Base-by-base conservation (phyloP, 148 eudicot species). In the Persicaria maculosa region DNA sequence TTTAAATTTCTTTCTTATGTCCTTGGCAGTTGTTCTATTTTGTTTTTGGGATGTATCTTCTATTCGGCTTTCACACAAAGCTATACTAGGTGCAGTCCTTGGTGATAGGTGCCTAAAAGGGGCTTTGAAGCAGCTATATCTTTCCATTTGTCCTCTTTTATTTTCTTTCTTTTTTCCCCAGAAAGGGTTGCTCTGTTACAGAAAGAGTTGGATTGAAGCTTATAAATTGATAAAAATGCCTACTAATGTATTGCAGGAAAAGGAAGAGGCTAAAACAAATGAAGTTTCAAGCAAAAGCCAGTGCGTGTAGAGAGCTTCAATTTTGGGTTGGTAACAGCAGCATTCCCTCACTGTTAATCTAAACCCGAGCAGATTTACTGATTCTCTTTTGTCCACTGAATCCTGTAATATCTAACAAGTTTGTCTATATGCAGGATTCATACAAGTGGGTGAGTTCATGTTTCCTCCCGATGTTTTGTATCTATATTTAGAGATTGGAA, bases 181-280 rank as follows among this genome's bases (percentile, higher is more conserved):
- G 44, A 25, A 9, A 22, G 68, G 25, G 9, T 25, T 25, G 19
- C 7, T 20, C 9, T 20, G 40, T 59, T 59, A 20, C 1, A 40
- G 40, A 20, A 11, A 59, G 36, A 59, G 36, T 40, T 20, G 65
- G 22, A n/a, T 59, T 59, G 15, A n/a, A 40, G 25, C 69, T 14
- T 36, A 3, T 11, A 64, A 64, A 7, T 17, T 64, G 46, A 64
- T 64, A 40, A 59, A 25, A 6, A 31, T 59, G 69, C 69, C 6
- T 14, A 36, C 6, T 14, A 36, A 36, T 8, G 6, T n/a, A 25
- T 78, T 80, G 80, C 84, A 88, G 91, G 91, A 80, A 71, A 82
- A 84, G 50, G 83, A 84, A 68, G 87, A 82, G 79, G 83, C 74
- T 76, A 73, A 84, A 50, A 78, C 59, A 54, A 31, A 31, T 31